phyloP scores from a whole-genome alignment of 2,329 filamentous ascomycete species.

The Fusarium protoensiforme region DNA sequence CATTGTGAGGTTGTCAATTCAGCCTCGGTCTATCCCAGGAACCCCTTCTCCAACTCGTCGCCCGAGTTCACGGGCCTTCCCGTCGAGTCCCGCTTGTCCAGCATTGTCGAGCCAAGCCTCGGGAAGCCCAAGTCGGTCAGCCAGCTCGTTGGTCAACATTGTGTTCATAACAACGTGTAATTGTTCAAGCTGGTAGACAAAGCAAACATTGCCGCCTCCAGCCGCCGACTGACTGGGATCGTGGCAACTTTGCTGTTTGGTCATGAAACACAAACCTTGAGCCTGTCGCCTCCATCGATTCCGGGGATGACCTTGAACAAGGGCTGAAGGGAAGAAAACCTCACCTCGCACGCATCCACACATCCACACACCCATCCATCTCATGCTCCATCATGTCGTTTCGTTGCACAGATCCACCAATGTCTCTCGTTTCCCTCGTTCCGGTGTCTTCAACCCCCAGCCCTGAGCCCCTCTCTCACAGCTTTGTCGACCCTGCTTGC shows the following conservation, averaged over 20 bases:
- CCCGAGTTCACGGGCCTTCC: not conserved
- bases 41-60: not conserved
- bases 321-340: slow-evolving; percentile 11
- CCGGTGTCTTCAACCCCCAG: slow-evolving; percentile 21
- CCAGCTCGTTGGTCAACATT: not conserved
- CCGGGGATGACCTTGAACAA: slow-evolving; percentile 4
- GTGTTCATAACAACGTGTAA: not conserved
- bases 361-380: not conserved
- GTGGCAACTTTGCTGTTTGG: not conserved
- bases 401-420: slow-evolving; percentile 36
- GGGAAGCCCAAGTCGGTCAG: not conserved
- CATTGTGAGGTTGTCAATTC: not conserved
- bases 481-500: slow-evolving; percentile 5
- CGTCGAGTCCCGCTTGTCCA: slow-evolving; percentile 1
- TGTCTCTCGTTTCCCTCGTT: slow-evolving; percentile 34
- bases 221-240: not conserved
- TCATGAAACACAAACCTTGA: not conserved
- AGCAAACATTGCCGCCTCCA: slow-evolving; percentile 11
- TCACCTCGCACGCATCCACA: slow-evolving; percentile 8
- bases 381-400: slow-evolving; percentile 12
- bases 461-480: slow-evolving; percentile 20
- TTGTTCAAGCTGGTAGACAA: not conserved
- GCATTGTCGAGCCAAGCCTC: slow-evolving; percentile 5
- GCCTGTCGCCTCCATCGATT: slow-evolving; percentile 11
- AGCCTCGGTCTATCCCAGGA: not conserved